Evolutionary conservation across 192 early-diverging fungal genomes (phyloP), one percentile per base, ranked within the genome.

Genomic region (Umbelopsis isabellina): DNA sequence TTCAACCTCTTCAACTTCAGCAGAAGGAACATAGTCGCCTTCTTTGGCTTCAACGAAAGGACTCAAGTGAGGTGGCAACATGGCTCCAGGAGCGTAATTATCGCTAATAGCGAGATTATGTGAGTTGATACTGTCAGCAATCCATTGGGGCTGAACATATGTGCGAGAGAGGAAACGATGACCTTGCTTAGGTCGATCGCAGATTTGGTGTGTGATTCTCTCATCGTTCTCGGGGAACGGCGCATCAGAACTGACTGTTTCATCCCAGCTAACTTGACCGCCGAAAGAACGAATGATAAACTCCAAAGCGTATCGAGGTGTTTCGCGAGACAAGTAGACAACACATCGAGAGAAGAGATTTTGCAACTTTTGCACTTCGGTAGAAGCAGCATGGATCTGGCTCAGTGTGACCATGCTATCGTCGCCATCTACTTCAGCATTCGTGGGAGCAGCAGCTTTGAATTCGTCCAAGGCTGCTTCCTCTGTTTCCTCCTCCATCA

Each of bases 61-160:
- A 68, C 91, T 93, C 72, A 97, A 80, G 79, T 99, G 97, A 61
- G 97, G 91, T 16, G 96, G 96, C 55, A 97, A 82, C 6, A 79
- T 81, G 75, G 92, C 87, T 16, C 95, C 97, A 23, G 91, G 85
- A 49, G 88, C 85, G 72, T 99, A 99, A 15, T 79, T 72, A 11
- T 83, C 77, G 15, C 78, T 67, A 21, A 78, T 68, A 53, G 98
- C 75, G 37, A 97, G 76, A 65, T 91, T 89, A 8, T 86, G 80
- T 21, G 93, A 92, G 67, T 99, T 99, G 67, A 97, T 85, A 73
- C 88, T 90, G 78, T 99, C 97, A 82, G 92, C 95, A 18, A 96
- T 85, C 97, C 97, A 99, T 80, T 99, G 97, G n/a, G 97, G 97
- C 80, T 98, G 97, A 45, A 98, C 83, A 71, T 95, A 97, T 12